phyloP scores from a whole-genome alignment of 2,329 filamentous ascomycete species.

The Colletotrichum lindemuthianum region DNA sequence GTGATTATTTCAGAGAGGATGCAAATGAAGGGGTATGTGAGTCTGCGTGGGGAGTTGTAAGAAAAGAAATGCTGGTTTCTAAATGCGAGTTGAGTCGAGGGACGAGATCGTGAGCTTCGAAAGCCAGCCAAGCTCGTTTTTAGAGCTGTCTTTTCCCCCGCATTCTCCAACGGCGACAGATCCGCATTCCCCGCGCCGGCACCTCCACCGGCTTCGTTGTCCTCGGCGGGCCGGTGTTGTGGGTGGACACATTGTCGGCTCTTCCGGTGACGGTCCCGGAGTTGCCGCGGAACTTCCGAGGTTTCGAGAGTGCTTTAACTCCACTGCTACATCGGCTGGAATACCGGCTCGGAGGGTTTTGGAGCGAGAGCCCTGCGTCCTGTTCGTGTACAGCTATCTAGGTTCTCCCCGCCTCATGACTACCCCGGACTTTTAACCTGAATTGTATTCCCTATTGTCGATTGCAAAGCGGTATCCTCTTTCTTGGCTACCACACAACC shows the following conservation, averaged over 20 bases:
- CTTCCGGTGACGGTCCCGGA: not conserved
- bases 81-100: not conserved
- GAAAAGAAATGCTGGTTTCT: not conserved
- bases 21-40: not conserved
- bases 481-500: conserved; percentile 3
- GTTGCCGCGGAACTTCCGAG: conserved; percentile 2
- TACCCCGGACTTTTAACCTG: conserved; percentile 13
- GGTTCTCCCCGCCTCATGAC: conserved; percentile 19
- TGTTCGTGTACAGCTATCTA: conserved; percentile 18
- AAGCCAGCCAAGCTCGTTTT: too few species aligned
- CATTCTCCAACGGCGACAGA: too few species aligned
- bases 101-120: too few species aligned
- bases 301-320: not conserved
- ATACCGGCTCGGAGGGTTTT: conserved; percentile 14
- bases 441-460: not conserved
- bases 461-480: not conserved
- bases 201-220: too few species aligned
- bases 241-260: not conserved
- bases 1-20: not conserved
- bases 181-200: too few species aligned
- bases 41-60: not conserved
- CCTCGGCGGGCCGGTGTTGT: too few species aligned
- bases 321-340: conserved; percentile 10
- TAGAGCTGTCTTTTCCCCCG: too few species aligned
- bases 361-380: not conserved